These are phyloP conservation scores for Fusarium nelsonii DNA, from an alignment of 2,329 filamentous ascomycete genomes.

Conservation along the genomic window DNA sequence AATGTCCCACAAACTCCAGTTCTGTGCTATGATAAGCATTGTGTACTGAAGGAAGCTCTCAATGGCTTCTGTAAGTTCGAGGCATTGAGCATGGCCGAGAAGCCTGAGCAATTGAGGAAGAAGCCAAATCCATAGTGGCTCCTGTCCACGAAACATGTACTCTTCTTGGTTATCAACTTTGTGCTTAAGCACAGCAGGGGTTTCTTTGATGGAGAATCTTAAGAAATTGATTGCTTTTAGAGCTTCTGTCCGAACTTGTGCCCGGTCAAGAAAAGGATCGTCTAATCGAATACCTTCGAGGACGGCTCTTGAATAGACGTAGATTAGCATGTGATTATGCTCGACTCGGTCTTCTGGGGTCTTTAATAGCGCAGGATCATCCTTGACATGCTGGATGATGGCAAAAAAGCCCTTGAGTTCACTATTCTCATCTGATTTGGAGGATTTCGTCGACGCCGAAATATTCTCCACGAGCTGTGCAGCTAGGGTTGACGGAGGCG, in stretches of 20 bases:
- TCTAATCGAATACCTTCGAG: slow-evolving; percentile 77
- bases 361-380: slow-evolving; percentile 66
- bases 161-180: slow-evolving; percentile 54
- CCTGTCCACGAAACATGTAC: slow-evolving; percentile 66
- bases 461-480: slow-evolving; percentile 88
- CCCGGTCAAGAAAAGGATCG: slow-evolving; percentile 73
- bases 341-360: slow-evolving; percentile 74
- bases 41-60: slow-evolving; percentile 65
- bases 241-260: slow-evolving; percentile 69
- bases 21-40: slow-evolving; percentile 59
- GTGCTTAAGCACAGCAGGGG: slow-evolving; percentile 74
- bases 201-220: slow-evolving; percentile 78
- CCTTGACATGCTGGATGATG: slow-evolving; percentile 67
- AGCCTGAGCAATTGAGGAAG: slow-evolving; percentile 69
- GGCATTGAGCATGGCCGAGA: slow-evolving; percentile 64
- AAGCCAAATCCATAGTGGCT: slow-evolving; percentile 75
- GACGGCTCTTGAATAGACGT: slow-evolving; percentile 83
- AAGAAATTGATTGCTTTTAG: slow-evolving; percentile 83
- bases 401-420: slow-evolving; percentile 79
- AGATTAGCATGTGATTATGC: slow-evolving; percentile 87
- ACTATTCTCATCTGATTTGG: slow-evolving; percentile 74
- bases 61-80: slow-evolving; percentile 63
- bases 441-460: slow-evolving; percentile 71
- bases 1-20: slow-evolving; percentile 62
- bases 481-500: slow-evolving; percentile 84